These are phyloP conservation scores for Groenewaldozyma sp. DNA, from an alignment of 1,139 yeast genomes.

Conservation along the genomic window DNA sequence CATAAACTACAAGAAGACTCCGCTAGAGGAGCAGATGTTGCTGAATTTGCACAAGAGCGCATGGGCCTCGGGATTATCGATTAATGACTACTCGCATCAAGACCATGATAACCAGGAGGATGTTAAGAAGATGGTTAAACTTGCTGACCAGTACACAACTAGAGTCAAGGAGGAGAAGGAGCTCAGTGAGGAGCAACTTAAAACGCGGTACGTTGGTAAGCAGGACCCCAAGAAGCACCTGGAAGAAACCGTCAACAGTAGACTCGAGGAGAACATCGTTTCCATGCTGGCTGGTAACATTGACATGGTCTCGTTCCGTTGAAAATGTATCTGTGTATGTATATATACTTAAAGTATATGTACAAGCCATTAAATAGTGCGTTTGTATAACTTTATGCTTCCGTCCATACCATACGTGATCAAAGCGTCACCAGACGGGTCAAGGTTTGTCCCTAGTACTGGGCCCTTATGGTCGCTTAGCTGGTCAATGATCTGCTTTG, in stretches of 20 bases:
- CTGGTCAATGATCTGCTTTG: conserved; percentile 42
- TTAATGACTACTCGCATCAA: conserved; percentile 68
- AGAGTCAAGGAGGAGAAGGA: conserved; percentile 92
- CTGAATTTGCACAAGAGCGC: conserved; percentile 88
- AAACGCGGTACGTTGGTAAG: conserved; percentile 94
- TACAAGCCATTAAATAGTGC: too few species aligned
- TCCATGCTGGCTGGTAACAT: conserved; percentile 82
- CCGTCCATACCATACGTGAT: conserved; percentile 40
- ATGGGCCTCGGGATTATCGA: conserved; percentile 89
- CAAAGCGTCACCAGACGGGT: conserved; percentile 31
- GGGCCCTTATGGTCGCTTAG: conserved; percentile 33
- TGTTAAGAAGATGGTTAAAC: conserved; percentile 73
- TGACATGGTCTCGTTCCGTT: conserved; percentile 51
- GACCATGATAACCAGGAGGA: conserved; percentile 69
- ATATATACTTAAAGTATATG: background rate
- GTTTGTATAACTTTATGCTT: conserved; percentile 25
- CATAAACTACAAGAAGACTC: conserved; percentile 89
- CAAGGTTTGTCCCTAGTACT: conserved; percentile 23
- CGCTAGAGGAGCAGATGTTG: conserved; percentile 88
- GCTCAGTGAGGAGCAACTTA: conserved; percentile 75
- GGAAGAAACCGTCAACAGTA: conserved; percentile 74
- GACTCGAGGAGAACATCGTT: conserved; percentile 84
- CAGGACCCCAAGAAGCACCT: conserved; percentile 98
- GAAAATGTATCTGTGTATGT: conserved; percentile 1
- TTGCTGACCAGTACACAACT: conserved; percentile 83